phyloP scores from a whole-genome alignment of 163 green algal species.

The Chlorella variabilis region DNA sequence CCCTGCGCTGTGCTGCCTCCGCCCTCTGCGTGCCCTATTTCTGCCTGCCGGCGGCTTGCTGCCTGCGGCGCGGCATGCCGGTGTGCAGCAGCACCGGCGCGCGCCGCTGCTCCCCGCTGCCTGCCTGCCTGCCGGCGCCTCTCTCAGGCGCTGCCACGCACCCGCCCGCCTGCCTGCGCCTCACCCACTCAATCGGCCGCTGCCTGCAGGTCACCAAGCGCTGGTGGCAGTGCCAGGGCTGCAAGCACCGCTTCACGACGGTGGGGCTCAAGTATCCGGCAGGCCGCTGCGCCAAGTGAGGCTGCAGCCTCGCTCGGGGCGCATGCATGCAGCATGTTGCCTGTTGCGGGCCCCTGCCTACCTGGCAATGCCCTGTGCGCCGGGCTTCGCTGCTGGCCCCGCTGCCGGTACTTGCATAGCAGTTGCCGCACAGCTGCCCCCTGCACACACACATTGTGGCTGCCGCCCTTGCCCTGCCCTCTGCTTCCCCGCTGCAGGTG shows the following conservation, averaged over 20 bases:
- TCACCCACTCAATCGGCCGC: no score
- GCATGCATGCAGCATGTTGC: not conserved
- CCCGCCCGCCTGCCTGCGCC: no score
- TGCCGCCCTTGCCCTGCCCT: not conserved
- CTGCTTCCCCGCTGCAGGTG: slow-evolving; percentile 47
- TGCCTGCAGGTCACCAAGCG: slow-evolving; percentile 64
- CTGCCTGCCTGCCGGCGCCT: no score
- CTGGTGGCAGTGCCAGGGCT: slow-evolving; percentile 72
- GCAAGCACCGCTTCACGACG: slow-evolving; percentile 63
- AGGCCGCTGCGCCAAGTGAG: slow-evolving; percentile 64
- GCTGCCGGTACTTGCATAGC: not conserved
- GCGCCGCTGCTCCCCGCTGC: no score
- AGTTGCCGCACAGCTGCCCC: not conserved
- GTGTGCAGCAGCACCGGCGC: no score
- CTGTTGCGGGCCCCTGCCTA: not conserved
- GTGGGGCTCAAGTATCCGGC: slow-evolving; percentile 63
- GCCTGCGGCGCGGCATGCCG: no score
- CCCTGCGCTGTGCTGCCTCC: no score
- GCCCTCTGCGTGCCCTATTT: no score
- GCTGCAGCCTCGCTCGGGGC: not conserved
- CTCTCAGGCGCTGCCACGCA: no score
- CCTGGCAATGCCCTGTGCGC: not conserved
- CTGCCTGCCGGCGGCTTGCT: no score
- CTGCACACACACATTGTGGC: no score
- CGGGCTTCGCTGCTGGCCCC: not conserved